A percentile compares a stretch with the other conserved stretches of the same genome.
phyloP scores from a whole-genome alignment of 106 monocot genomes.

The Acorus gramineus region DNA sequence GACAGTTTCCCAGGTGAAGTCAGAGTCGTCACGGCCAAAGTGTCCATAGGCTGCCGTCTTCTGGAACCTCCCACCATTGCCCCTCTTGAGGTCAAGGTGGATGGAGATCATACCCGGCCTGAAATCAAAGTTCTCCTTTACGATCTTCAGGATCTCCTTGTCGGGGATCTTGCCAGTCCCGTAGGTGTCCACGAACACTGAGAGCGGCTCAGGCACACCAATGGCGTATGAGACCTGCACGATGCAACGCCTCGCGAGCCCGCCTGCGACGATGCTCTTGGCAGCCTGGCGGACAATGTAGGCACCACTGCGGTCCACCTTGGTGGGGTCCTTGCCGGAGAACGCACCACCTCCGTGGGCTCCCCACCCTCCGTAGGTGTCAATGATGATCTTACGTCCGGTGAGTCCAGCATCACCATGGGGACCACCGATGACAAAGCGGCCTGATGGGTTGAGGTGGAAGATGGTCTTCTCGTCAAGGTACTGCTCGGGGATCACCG shows the following conservation, averaged over 20 bases:
- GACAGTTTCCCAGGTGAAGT: conserved; percentile 8
- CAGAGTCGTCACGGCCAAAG: background rate
- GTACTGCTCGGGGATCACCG: background rate
- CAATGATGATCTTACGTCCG: background rate
- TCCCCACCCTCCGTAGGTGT: conserved; percentile 1
- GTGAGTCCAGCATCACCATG: conserved; percentile 2
- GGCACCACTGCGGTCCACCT: conserved; percentile 25
- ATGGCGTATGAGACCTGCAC: conserved; percentile 13
- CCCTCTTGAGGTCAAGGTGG: conserved; percentile 12
- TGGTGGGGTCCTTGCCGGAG: conserved; percentile 25
- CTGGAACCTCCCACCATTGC: background rate
- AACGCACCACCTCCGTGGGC: conserved; percentile 21
- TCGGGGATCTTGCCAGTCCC: conserved; percentile 13
- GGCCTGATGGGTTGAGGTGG: conserved; percentile 2
- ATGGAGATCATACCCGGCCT: conserved; percentile 13
- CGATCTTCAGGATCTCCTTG: conserved; percentile 15
- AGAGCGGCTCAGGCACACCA: conserved; percentile 13
- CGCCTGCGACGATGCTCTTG: conserved; percentile 16
- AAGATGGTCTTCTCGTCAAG: conserved; percentile 3
- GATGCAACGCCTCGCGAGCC: conserved; percentile 11
- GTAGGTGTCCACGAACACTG: conserved; percentile 12
- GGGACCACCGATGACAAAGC: conserved; percentile 3
- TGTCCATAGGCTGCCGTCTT: conserved; percentile 10
- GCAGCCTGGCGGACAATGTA: conserved; percentile 18
- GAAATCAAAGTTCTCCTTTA: conserved; percentile 12